Percentiles rank a stretch among this genome's conserved stretches.
Evolutionary conservation across 2,329 filamentous ascomycete genomes (phyloP).

Genomic region (Endoconidiophora laricicola): DNA sequence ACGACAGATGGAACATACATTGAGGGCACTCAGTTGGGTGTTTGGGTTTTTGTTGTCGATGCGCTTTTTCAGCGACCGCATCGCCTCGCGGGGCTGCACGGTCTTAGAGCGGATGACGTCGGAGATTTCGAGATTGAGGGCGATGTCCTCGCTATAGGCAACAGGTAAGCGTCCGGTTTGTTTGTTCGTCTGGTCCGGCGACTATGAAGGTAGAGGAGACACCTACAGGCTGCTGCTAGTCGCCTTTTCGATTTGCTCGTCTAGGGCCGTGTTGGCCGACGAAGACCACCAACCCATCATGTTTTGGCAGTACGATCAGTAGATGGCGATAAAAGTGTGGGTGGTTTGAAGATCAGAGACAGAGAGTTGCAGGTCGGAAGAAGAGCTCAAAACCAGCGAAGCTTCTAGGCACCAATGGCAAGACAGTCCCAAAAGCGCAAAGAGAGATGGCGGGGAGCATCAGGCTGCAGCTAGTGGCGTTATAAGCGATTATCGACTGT

Average conservation of each 20-base stretch:
- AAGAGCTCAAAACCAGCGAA: not conserved
- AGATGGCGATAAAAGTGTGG: not conserved
- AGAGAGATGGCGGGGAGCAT: not conserved
- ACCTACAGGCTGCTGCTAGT: conserved; percentile 82
- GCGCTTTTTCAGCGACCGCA: conserved; percentile 85
- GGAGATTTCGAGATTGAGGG: conserved; percentile 93
- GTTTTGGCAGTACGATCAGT: conserved; percentile 17
- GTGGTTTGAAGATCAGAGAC: not conserved
- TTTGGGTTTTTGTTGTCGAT: conserved; percentile 98
- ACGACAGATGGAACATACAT: conserved; percentile 34
- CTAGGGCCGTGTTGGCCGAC: conserved; percentile 74
- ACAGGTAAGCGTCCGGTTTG: conserved; percentile 15
- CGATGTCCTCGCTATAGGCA: conserved; percentile 67
- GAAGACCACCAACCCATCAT: conserved; percentile 96
- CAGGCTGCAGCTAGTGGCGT: not conserved
- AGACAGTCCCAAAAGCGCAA: not conserved
- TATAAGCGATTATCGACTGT: not conserved
- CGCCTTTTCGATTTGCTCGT: conserved; percentile 92
- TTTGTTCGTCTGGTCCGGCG: not conserved
- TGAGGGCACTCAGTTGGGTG: conserved; percentile 83
- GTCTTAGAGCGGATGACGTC: conserved; percentile 95
- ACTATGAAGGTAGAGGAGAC: not conserved
- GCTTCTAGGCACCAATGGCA: not conserved
- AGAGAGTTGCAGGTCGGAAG: not conserved
- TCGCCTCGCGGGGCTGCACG: conserved; percentile 91